Evolutionary conservation across 176 grass and related monocot genomes (phyloP).

Genomic region (Phragmites australis): DNA sequence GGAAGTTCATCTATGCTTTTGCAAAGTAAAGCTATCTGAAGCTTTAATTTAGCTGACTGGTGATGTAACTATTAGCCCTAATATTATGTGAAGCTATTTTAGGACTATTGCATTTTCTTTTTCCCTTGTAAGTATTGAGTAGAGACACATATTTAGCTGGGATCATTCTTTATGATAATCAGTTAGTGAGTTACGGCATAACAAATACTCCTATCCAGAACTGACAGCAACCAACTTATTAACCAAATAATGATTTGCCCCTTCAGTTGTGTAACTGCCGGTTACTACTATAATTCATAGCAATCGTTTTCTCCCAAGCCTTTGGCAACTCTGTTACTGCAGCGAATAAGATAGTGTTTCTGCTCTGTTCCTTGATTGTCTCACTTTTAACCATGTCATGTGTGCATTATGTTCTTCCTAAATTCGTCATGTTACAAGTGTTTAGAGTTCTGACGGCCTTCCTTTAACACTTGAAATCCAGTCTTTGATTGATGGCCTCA

Average conservation of each 20-base stretch:
- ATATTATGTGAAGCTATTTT: background rate
- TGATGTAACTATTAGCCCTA: background rate
- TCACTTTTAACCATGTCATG: background rate
- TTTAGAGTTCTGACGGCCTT: constrained; percentile 19
- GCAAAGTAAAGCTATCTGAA: background rate
- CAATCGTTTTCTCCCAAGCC: background rate
- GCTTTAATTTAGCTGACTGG: background rate
- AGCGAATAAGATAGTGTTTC: background rate
- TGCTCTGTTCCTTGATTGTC: background rate
- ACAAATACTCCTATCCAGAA: background rate
- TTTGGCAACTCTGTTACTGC: background rate
- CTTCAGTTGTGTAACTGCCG: background rate
- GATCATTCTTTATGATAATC: background rate
- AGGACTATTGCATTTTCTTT: background rate
- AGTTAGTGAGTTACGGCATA: background rate
- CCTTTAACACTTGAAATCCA: constrained; percentile 38
- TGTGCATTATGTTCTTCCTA: background rate
- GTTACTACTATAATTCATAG: background rate
- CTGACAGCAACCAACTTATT: background rate
- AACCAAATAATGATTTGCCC: background rate
- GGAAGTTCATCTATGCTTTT: background rate
- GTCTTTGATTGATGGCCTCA: constrained; percentile 62
- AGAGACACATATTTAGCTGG: background rate
- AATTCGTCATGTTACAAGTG: background rate
- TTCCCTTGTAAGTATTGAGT: background rate